Evolutionary conservation across 192 early-diverging fungal genomes (phyloP).

Genomic region (Neocallimastix lanati): DNA sequence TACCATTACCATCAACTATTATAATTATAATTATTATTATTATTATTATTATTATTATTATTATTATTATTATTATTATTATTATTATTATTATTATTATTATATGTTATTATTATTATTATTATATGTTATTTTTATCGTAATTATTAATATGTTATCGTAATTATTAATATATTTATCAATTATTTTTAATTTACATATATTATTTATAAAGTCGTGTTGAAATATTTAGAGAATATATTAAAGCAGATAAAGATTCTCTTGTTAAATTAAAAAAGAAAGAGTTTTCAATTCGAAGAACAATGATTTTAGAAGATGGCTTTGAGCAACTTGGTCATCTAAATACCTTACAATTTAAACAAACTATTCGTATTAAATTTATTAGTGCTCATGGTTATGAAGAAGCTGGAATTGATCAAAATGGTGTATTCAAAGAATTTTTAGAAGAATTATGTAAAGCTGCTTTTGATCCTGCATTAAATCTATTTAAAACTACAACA

Average conservation of each 20-base stretch:
- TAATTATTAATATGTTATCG: too few relatives aligned
- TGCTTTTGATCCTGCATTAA: constrained; percentile 20
- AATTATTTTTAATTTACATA: too few relatives aligned
- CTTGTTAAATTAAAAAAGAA: neutral
- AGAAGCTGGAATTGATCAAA: constrained; percentile 22
- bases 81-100: too few relatives aligned
- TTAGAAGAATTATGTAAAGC: constrained; percentile 15
- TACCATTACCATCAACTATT: too few relatives aligned
- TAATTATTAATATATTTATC: too few relatives aligned
- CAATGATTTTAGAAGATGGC: constrained; percentile 16
- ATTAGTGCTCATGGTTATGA: constrained; percentile 12
- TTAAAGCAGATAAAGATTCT: neutral
- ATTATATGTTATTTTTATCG: too few relatives aligned
- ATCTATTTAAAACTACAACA: constrained; percentile 17
- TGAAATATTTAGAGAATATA: neutral
- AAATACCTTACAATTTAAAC: constrained; percentile 12
- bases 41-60: too few relatives aligned
- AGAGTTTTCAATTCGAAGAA: neutral
- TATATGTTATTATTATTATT: too few relatives aligned
- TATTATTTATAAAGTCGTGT: neutral
- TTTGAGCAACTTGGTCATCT: constrained; percentile 9
- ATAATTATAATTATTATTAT: too few relatives aligned
- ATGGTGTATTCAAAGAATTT: constrained; percentile 26
- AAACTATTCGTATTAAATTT: constrained; percentile 15
- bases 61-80: too few relatives aligned